A percentile compares a stretch with the other conserved stretches of the same genome.
Conservation (phyloP, 2,329 filamentous ascomycete genomes). For the Aspergillus transmontanensis region DNA sequence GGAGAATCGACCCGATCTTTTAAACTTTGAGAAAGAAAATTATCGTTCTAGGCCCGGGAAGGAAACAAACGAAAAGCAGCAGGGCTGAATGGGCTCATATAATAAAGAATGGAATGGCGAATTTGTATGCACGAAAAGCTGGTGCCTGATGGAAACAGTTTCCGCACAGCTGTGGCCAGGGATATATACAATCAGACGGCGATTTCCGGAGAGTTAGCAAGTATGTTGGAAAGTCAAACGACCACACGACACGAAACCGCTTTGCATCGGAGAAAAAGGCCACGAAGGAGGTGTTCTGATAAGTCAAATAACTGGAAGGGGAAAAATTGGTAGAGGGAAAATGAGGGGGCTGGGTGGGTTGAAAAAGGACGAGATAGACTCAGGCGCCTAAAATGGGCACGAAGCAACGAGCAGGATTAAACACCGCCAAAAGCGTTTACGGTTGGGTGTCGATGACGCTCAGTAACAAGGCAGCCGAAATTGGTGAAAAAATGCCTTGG, state of each 20-base stretch:
- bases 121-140: conserved; percentile 9
- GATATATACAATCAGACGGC: conserved; percentile 7
- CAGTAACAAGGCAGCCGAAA: conserved; percentile 21
- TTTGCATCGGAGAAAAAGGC: not conserved
- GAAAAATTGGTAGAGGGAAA: conserved; percentile 3
- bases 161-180: conserved; percentile 13
- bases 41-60: conserved; percentile 16
- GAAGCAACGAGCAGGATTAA: conserved; percentile 26
- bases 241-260: not conserved
- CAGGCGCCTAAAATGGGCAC: conserved; percentile 24
- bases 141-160: conserved; percentile 19
- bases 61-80: not conserved
- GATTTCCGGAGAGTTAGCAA: not conserved
- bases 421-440: conserved; percentile 10
- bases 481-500: conserved; percentile 6
- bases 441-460: conserved; percentile 24
- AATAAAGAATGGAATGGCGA: conserved; percentile 7
- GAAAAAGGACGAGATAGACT: conserved; percentile 12
- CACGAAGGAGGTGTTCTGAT: not conserved
- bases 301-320: conserved; percentile 5
- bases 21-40: conserved; percentile 14
- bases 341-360: conserved; percentile 22
- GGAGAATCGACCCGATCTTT: conserved; percentile 21
- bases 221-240: not conserved
- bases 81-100: not conserved